phyloP scores from a whole-genome alignment of 768 basidiomycete species.

The Psilocybe sp. region DNA sequence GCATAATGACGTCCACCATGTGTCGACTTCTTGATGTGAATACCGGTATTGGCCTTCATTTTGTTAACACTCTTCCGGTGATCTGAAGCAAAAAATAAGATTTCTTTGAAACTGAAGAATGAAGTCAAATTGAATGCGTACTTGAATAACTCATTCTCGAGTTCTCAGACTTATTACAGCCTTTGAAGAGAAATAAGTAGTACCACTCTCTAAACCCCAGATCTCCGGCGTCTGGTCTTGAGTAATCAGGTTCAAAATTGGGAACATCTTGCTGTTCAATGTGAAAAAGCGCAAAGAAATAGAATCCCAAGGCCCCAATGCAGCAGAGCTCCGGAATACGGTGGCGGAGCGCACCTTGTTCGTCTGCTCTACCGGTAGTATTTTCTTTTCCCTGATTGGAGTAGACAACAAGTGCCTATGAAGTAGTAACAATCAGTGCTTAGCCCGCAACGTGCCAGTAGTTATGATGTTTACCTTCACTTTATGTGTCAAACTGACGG shows the following conservation, averaged over 20 bases:
- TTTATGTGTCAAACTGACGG: conserved; percentile 12
- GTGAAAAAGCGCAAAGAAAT: conserved; percentile 28
- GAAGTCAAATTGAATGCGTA: too few species aligned
- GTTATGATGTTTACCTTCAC: conserved; percentile 15
- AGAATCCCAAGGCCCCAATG: conserved; percentile 21
- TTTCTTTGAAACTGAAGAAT: too few species aligned
- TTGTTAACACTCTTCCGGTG: too few species aligned
- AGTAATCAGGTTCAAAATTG: conserved; percentile 25
- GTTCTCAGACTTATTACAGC: too few species aligned
- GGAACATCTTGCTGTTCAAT: conserved; percentile 13
- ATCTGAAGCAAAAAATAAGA: too few species aligned
- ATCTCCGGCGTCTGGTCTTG: too few species aligned
- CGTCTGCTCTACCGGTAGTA: conserved; percentile 25
- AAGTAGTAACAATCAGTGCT: background rate
- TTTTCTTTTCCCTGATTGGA: conserved; percentile 29
- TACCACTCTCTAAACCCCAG: too few species aligned
- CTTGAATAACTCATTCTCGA: too few species aligned
- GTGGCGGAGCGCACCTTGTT: conserved; percentile 27
- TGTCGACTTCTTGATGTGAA: conserved; percentile 1
- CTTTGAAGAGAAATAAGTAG: too few species aligned
- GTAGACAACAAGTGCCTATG: conserved; percentile 24
- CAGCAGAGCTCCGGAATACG: conserved; percentile 23
- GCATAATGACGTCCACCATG: conserved; percentile 4
- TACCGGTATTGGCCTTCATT: conserved; percentile 5
- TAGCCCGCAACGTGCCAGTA: background rate